Conservation (phyloP, 352 stramenopile species). For the Globisporangium camurandrum region DNA sequence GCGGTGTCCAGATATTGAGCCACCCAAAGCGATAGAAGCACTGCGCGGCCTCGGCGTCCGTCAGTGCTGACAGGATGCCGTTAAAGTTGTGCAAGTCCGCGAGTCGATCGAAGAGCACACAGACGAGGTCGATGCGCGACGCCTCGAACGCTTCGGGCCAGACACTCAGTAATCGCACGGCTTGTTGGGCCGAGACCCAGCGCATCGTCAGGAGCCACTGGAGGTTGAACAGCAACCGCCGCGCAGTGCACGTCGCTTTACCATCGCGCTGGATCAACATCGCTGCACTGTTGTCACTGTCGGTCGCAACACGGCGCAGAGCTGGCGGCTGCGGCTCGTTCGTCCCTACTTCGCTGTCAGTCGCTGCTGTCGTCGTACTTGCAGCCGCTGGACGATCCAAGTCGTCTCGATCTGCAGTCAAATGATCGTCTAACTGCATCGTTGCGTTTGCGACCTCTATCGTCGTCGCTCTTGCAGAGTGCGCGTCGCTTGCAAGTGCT, state of each 20-base stretch:
- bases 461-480: too few species aligned
- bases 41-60: conserved; percentile 46
- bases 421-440: too few species aligned
- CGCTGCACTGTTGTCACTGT: conserved; percentile 13
- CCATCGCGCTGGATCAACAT: conserved; percentile 22
- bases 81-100: conserved; percentile 68
- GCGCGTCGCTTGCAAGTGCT: too few species aligned
- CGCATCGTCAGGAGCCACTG: conserved; percentile 63
- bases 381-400: too few species aligned
- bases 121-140: conserved; percentile 54
- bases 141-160: too few species aligned
- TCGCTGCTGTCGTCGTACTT: conserved; percentile 5
- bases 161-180: conserved; percentile 38
- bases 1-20: conserved; percentile 61
- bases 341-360: too few species aligned
- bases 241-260: conserved; percentile 42
- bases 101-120: conserved; percentile 60
- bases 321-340: too few species aligned
- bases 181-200: conserved; percentile 63
- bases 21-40: conserved; percentile 59
- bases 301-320: conserved; percentile 14
- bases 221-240: conserved; percentile 57
- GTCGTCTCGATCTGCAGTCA: too few species aligned
- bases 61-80: conserved; percentile 45
- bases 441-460: too few species aligned